Conservation (phyloP, 768 basidiomycete genomes). For the Wakefieldia striispora region DNA sequence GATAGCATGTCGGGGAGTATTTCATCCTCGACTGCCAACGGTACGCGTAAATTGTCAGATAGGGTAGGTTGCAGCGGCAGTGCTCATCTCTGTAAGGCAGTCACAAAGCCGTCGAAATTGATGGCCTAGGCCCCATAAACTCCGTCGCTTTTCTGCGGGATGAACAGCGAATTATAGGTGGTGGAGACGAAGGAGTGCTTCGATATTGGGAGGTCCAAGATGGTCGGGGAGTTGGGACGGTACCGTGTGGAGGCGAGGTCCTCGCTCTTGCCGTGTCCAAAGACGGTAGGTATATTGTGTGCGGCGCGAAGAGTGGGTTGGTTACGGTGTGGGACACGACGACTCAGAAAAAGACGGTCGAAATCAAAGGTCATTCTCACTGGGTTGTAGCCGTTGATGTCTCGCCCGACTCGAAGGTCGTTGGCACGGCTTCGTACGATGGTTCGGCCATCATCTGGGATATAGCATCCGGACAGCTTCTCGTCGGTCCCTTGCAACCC, state of each 20-base stretch:
- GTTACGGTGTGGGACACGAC: conserved; percentile 10
- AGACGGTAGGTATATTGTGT: conserved; percentile 10
- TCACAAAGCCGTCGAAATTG: conserved; percentile 5
- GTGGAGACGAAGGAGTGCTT: conserved; percentile 11
- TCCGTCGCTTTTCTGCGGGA: conserved; percentile 7
- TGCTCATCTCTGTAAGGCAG: not conserved
- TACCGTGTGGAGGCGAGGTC: conserved; percentile 6
- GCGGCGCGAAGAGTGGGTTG: conserved; percentile 11
- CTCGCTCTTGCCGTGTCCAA: conserved; percentile 8
- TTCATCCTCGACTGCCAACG: not conserved
- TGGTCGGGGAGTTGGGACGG: not conserved
- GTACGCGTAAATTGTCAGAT: not conserved
- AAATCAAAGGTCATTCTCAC: conserved; percentile 10
- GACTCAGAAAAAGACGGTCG: conserved; percentile 1
- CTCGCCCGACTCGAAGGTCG: conserved; percentile 8
- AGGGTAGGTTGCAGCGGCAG: not conserved
- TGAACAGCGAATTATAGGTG: not conserved
- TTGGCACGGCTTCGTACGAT: conserved; percentile 14
- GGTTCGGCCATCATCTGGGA: conserved; percentile 12
- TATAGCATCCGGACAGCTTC: conserved; percentile 8
- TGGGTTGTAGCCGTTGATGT: conserved; percentile 15
- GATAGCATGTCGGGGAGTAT: not conserved
- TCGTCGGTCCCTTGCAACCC: conserved; percentile 7
- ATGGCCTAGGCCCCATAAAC: conserved; percentile 7
- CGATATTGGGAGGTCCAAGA: conserved; percentile 5